Base-by-base conservation (phyloP, 78 protist species). In the Bodo saltans region DNA sequence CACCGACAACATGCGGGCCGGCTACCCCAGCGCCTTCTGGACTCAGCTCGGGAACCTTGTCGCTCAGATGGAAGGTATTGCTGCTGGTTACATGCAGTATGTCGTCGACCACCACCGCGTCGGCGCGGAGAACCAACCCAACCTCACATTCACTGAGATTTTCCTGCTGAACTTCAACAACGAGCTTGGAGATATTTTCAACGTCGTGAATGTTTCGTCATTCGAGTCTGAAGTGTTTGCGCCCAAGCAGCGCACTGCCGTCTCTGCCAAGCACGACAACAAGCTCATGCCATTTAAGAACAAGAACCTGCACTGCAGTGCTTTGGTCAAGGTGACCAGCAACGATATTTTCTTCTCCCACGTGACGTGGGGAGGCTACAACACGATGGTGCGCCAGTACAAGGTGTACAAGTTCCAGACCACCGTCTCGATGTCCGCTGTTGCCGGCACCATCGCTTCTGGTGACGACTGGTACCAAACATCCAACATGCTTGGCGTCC, bases 391-490 rank as follows among this genome's bases (percentile, higher is more conserved):
- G 68, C 84, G 95, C 35, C 70, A 89, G 72, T 89, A 68, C 87
- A 92, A 92, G 89, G 42, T 68, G 67, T 88, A 89, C 70, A 47
- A 71, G 21, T 76, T 85, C 30, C 35, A 69, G 0, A 79, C 28
- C 72, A 68, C 30, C 32, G 83, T 79, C 67, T 69, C 83, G 32
- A 32, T 69, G 35, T 30, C 68, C n/a, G 4, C 52, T 27, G 68
- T 30, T 42, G 72, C 83, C n/a, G 89, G 89, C 21, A 83, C 86
- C 34, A 38, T 91, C 27, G 40, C 78, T 41, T 74, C 86, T 12
- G 72, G 79, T 40, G 95, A 92, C 82, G 95, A 92, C 76, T 92
- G 87, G 42, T 92, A 89, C 82, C 8, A 85, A 26, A 71, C 87
- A 53, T 74, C 60, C 70, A 74, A 78, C 33, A 85, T 84, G 21